Evolutionary conservation across 148 eudicot species (phyloP).

Genomic region (Heliamphora exappendiculata): DNA sequence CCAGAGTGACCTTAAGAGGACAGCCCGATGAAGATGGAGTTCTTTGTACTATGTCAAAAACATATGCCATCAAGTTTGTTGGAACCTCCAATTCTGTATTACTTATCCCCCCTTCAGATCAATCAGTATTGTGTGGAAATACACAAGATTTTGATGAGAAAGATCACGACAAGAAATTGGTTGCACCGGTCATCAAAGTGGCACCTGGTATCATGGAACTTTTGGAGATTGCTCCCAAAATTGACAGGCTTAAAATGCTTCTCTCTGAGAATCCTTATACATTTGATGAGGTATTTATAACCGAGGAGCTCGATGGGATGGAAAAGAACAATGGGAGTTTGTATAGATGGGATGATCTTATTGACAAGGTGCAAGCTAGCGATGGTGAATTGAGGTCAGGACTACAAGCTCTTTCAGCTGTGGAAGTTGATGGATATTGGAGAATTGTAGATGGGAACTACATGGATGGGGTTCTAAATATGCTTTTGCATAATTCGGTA

Average conservation of each 20-base stretch:
- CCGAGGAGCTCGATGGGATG: slow-evolving; percentile 23
- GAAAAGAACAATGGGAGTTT: slow-evolving; percentile 21
- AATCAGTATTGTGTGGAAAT: slow-evolving; percentile 16
- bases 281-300: slow-evolving; percentile 40
- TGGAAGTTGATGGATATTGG: slow-evolving; percentile 83
- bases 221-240: slow-evolving; percentile 73
- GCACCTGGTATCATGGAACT: slow-evolving; percentile 80
- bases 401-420: slow-evolving; percentile 56
- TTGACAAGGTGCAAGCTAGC: slow-evolving; percentile 71
- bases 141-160: slow-evolving; percentile 30
- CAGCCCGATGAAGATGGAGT: slow-evolving; percentile 86
- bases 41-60: slow-evolving; percentile 74
- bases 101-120: slow-evolving; percentile 67
- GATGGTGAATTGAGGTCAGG: slow-evolving; percentile 59
- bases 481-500: slow-evolving; percentile 66
- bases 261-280: slow-evolving; percentile 58
- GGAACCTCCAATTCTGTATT: slow-evolving; percentile 83
- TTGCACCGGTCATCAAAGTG: slow-evolving; percentile 60
- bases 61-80: slow-evolving; percentile 78
- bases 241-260: slow-evolving; percentile 69
- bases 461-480: slow-evolving; percentile 52
- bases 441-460: slow-evolving; percentile 58
- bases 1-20: slow-evolving; percentile 78
- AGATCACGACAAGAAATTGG: slow-evolving; percentile 20
- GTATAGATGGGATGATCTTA: slow-evolving; percentile 78